Evolutionary conservation across 345 rosid species (phyloP).

Genomic region (Microthlaspi erraticum): DNA sequence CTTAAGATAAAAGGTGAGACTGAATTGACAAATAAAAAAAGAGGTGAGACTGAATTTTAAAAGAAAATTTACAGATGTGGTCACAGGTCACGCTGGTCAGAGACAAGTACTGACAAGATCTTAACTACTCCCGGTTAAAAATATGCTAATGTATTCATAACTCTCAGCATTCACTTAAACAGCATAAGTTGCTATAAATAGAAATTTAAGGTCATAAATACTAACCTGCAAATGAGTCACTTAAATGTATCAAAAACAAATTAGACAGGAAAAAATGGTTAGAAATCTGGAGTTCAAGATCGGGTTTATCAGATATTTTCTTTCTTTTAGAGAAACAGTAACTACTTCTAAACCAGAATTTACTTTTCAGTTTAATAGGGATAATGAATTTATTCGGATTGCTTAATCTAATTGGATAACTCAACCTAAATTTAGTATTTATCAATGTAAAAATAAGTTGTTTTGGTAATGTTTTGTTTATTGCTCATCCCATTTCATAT

Average conservation of each 20-base stretch:
- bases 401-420: neutral
- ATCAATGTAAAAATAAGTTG: no score
- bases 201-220: constrained; percentile 25
- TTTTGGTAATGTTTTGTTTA: constrained; percentile 20
- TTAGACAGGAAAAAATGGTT: neutral
- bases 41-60: neutral
- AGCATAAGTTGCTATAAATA: constrained; percentile 26
- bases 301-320: neutral
- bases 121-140: constrained; percentile 37
- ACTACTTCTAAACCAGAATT: no score
- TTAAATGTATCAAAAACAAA: neutral
- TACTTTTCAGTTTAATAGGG: no score
- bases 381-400: neutral
- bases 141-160: constrained; percentile 7
- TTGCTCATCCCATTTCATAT: constrained; percentile 36
- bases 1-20: constrained; percentile 11
- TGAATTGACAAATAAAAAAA: constrained; percentile 3
- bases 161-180: constrained; percentile 8
- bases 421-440: neutral
- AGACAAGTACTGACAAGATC: constrained; percentile 46
- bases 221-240: neutral
- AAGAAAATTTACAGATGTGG: constrained; percentile 14
- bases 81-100: constrained; percentile 31
- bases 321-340: neutral
- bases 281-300: neutral